These are phyloP conservation scores for Saccharomycopsis sp. DNA, from an alignment of 805 yeast genomes.

Conservation along the genomic window DNA sequence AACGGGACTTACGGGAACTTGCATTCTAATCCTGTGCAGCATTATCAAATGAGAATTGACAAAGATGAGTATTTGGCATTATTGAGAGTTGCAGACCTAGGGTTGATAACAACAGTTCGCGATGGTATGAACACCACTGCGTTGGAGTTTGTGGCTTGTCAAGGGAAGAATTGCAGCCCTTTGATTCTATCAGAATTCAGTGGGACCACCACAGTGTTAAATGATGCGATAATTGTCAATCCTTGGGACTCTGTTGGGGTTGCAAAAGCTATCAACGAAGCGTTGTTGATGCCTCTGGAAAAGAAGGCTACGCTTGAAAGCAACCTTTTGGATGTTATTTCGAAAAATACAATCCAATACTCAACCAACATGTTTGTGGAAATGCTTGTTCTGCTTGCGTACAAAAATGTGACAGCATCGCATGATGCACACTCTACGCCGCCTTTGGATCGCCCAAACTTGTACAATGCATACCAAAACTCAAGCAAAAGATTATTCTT, in stretches of 20 bases:
- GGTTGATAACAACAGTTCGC: slow-evolving; percentile 80
- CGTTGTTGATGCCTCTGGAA: slow-evolving; percentile 46
- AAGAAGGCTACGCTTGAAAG: slow-evolving; percentile 39
- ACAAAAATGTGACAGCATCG: too few relatives aligned
- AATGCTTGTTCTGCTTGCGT: slow-evolving; percentile 31
- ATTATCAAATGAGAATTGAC: slow-evolving; percentile 82
- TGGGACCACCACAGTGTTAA: slow-evolving; percentile 68
- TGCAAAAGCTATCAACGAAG: slow-evolving; percentile 69
- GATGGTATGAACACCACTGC: slow-evolving; percentile 98
- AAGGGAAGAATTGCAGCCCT: slow-evolving; percentile 60
- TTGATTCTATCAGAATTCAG: slow-evolving; percentile 87
- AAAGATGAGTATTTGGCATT: slow-evolving; percentile 85
- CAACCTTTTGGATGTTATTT: slow-evolving; percentile 54
- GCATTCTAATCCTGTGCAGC: slow-evolving; percentile 81
- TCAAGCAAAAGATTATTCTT: slow-evolving; percentile 69
- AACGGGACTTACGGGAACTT: slow-evolving; percentile 79
- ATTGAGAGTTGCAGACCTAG: slow-evolving; percentile 81
- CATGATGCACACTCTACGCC: slow-evolving; percentile 55
- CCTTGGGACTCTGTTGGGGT: slow-evolving; percentile 98
- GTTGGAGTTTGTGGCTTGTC: slow-evolving; percentile 83
- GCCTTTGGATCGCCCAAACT: slow-evolving; percentile 61
- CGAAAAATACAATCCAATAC: slow-evolving; percentile 61
- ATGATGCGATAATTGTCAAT: slow-evolving; percentile 73
- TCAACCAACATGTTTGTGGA: slow-evolving; percentile 63
- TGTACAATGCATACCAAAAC: slow-evolving; percentile 48